Evolutionary conservation across 2,329 filamentous ascomycete genomes (phyloP).

Genomic region (Trichophyton benhamiae): DNA sequence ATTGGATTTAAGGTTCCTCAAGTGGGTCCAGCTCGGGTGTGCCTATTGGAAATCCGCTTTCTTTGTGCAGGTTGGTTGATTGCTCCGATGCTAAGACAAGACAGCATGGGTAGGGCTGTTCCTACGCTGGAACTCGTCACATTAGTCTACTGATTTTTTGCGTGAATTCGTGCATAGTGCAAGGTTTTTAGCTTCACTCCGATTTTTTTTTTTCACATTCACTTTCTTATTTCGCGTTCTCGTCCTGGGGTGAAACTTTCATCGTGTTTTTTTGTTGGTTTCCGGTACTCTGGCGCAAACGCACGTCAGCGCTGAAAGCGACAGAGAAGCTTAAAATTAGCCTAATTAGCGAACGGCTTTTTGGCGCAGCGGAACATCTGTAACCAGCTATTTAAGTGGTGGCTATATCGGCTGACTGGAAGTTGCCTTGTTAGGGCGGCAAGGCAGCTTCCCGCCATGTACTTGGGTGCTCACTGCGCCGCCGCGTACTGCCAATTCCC

Average conservation of each 20-base stretch:
- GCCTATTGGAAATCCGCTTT: neutral
- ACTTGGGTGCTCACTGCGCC: neutral
- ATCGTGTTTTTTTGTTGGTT: neutral
- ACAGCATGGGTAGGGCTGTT: neutral
- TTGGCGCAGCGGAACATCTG: neutral
- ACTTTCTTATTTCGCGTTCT: no score
- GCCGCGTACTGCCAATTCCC: neutral
- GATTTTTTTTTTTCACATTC: no score
- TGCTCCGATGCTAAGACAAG: neutral
- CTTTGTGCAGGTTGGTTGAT: neutral
- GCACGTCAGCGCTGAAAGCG: neutral
- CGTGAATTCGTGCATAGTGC: neutral
- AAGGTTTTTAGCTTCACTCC: no score
- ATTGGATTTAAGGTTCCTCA: neutral
- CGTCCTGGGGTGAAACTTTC: neutral
- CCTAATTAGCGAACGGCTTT: neutral
- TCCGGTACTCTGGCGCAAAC: neutral
- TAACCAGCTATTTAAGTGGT: neutral
- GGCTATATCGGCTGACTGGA: neutral
- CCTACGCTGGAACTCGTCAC: constrained; percentile 1
- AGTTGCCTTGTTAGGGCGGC: neutral
- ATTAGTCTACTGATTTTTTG: neutral
- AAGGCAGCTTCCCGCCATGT: constrained; percentile 1
- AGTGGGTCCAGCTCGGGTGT: neutral
- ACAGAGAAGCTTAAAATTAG: neutral